These are phyloP conservation scores for Dactylonectria estremocensis DNA, from an alignment of 2,329 filamentous ascomycete species.

Conservation along the genomic window DNA sequence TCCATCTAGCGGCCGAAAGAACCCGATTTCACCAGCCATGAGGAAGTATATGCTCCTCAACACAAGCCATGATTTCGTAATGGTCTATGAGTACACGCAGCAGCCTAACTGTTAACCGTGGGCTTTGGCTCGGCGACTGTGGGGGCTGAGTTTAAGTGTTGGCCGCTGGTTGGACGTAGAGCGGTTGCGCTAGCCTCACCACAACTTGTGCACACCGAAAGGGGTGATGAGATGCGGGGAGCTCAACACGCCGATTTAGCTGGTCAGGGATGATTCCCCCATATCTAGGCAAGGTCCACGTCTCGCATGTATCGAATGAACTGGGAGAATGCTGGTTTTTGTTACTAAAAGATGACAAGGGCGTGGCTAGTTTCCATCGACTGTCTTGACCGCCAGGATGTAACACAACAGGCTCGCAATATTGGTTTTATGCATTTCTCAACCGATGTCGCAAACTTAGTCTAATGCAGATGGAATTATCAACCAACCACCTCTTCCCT, in stretches of 20 bases:
- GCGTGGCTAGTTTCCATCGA: too few species aligned
- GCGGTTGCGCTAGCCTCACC: not conserved
- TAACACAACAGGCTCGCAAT: too few species aligned
- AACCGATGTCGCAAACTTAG: too few species aligned
- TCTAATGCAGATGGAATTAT: too few species aligned
- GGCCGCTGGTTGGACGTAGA: not conserved
- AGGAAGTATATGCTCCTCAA: not conserved
- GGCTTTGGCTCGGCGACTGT: not conserved
- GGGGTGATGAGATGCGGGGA: not conserved
- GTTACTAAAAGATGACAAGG: too few species aligned
- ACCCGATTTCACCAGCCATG: conserved; percentile 1
- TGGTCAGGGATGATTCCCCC: not conserved
- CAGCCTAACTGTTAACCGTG: not conserved
- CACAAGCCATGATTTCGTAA: not conserved
- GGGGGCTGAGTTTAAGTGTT: not conserved
- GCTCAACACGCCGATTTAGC: not conserved
- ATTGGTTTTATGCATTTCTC: too few species aligned
- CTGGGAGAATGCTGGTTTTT: too few species aligned
- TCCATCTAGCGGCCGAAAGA: not conserved
- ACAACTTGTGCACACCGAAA: not conserved
- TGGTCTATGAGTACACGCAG: not conserved
- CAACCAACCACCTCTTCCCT: too few species aligned
- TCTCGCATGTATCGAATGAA: too few species aligned
- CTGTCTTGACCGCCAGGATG: too few species aligned
- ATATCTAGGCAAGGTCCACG: too few species aligned